Evolutionary conservation across 1,284 basidiomycete species (phyloP), one percentile per base, ranked within the genome.

Genomic region (Cutaneotrichosporon cutaneum): DNA sequence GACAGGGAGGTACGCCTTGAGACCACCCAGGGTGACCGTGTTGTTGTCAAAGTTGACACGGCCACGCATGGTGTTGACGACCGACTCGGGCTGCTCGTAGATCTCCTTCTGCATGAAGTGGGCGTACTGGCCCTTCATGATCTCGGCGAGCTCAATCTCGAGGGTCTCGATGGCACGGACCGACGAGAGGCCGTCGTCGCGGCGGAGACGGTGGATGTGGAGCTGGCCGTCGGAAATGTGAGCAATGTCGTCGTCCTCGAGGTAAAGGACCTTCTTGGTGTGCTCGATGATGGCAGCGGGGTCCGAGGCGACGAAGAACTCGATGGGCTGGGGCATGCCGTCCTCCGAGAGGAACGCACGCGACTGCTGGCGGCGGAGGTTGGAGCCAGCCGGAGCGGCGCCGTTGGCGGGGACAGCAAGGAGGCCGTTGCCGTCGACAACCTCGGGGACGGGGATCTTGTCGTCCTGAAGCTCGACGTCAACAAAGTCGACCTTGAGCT

Each of bases 51-150:
- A 99, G 86, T 97, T 99, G 84, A 99, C 92, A 73, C 96, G 92
- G 68, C 96, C 96, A 86, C 96, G 92, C 96, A 99, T 99, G 57
- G 96, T 99, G 86, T 99, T 99, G 81, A 99, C 93, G 70, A 99
- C 96, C 53, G 94, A 97, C 78, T 99, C 96, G 64, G 95, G 96
- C 82, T 99, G 96, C 80, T 99, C 96, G 85, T 96, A 99, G 76
- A 99, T 99, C 82, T 99, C 96, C 84, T 99, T 99, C 81, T 99
- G 95, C 96, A 99, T 99, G 82, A 99, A 99, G 81, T 96, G 94
- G 78, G 95, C 92, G 79, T 97, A 99, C 80, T 94, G 92, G 78
- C 96, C 96, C 86, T 99, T 99, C 96, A 99, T 99, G 83, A 99
- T 99, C 73, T 96, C 96, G 39, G 95, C 96, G 55, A 99, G 88